Conservation (phyloP, 2,329 filamentous ascomycete genomes). For the Orbilia brochopaga region DNA sequence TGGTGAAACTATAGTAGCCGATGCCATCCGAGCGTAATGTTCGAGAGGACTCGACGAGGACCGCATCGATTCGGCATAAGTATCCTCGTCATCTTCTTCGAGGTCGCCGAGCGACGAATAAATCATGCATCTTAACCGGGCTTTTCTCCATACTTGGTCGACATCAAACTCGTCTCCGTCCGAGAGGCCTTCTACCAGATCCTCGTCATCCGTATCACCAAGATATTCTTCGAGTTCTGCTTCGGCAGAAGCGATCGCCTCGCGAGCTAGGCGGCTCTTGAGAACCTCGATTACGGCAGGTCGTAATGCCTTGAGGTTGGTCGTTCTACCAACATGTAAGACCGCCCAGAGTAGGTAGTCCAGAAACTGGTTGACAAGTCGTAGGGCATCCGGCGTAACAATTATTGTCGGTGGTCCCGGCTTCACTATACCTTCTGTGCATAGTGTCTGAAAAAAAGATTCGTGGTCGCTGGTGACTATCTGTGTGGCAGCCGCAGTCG, state of each 20-base stretch:
- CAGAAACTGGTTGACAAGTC: slow-evolving; percentile 86
- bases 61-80: slow-evolving; percentile 80
- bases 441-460: slow-evolving; percentile 72
- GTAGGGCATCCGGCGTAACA: slow-evolving; percentile 67
- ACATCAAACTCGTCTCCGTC: slow-evolving; percentile 74
- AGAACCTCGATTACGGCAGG: slow-evolving; percentile 85
- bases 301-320: slow-evolving; percentile 69
- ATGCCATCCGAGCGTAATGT: slow-evolving; percentile 55
- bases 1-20: slow-evolving; percentile 72
- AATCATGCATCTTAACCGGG: slow-evolving; percentile 93
- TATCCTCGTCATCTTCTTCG: slow-evolving; percentile 96
- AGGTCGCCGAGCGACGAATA: slow-evolving; percentile 95
- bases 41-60: slow-evolving; percentile 67
- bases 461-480: slow-evolving; percentile 90
- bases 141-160: slow-evolving; percentile 93
- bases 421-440: slow-evolving; percentile 74
- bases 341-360: slow-evolving; percentile 93
- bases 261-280: slow-evolving; percentile 84
- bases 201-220: slow-evolving; percentile 75
- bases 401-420: slow-evolving; percentile 59
- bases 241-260: slow-evolving; percentile 81
- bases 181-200: slow-evolving; percentile 60
- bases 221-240: slow-evolving; percentile 88
- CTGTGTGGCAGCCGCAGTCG: slow-evolving; percentile 83
- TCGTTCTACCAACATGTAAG: slow-evolving; percentile 76